A percentile compares a stretch with the other conserved stretches of the same genome.
Evolutionary conservation across 345 rosid species (phyloP).

Genomic region (Atalantia buxifolia): DNA sequence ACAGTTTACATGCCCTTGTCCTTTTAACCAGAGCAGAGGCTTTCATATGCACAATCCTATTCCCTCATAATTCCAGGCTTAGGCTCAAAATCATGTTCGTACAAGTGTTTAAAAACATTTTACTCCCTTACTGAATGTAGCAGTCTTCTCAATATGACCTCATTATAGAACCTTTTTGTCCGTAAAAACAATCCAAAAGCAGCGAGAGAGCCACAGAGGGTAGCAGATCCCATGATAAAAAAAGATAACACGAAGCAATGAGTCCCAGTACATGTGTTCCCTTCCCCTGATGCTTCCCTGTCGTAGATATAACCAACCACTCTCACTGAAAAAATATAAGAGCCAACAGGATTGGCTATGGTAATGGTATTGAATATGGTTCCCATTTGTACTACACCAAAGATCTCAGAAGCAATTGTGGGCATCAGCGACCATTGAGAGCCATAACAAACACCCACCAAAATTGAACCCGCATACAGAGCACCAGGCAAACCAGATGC

Average conservation of each 20-base stretch:
- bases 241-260: constrained; percentile 50
- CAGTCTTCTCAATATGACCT: constrained; percentile 29
- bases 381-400: constrained; percentile 45
- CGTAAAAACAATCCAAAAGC: constrained; percentile 38
- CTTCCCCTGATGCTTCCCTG: constrained; percentile 30
- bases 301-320: constrained; percentile 51
- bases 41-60: not conserved
- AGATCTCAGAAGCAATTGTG: constrained; percentile 46
- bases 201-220: constrained; percentile 39
- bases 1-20: not conserved
- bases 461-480: constrained; percentile 36
- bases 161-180: constrained; percentile 32
- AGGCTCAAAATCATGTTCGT: not conserved
- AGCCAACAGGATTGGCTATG: constrained; percentile 50
- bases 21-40: not conserved
- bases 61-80: too few relatives aligned
- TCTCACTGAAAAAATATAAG: constrained; percentile 48
- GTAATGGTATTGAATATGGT: constrained; percentile 53
- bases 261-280: constrained; percentile 32
- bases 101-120: not conserved
- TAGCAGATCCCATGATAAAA: constrained; percentile 39
- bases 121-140: constrained; percentile 13
- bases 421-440: constrained; percentile 61
- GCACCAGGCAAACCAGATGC: constrained; percentile 47
- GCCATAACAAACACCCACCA: constrained; percentile 54